Base-by-base conservation (phyloP, 345 rosid species). In the Crucihimalaya himalaica region DNA sequence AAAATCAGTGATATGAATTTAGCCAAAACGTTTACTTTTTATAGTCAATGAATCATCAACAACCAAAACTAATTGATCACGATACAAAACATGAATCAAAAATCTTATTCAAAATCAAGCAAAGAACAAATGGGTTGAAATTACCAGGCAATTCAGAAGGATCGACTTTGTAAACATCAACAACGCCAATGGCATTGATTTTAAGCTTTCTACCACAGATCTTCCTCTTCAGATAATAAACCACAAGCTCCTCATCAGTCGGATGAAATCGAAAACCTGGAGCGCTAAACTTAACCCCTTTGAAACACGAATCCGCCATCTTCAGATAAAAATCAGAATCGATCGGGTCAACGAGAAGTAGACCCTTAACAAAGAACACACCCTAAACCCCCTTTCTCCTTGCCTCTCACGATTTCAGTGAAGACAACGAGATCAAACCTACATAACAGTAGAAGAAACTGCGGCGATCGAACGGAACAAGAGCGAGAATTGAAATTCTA, bases 261-360 rank as follows among this genome's bases (percentile, higher is more conserved):
- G 98, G 98, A 59, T 94, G 97, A 72, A 94, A 91, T 66, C 97
- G 77, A 73, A 94, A 94, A 59, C 98, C 97, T 3, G 98, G 98
- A 2, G 97, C 97, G 86, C 90, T 89, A 15, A 58, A 70, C 31
- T 80, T 68, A 0, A 81, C 88, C 0, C 71, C 90, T 65, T 58
- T 66, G 52, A 72, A 72, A 71, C 81, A 71, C 32, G 77, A 39
- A 42, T 40, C 53, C 37, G 62, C 66, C 80, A 70, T 77, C 76
- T 28, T 12, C 19, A 5, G n/a, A 29, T 35, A 25, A 20, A 16
- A 34, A 58, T 46, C 34, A 56, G 56, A 68, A 25, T 11, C 47
- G 64, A 65, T 32, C 31, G 42, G 48, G 72, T 54, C 63, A 68
- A 69, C 54, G 45, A 69, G 31, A 21, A 12, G 64, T 2, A 68